Percentiles rank a stretch among this genome's conserved stretches.
Evolutionary conservation across 2,329 filamentous ascomycete species (phyloP).

Genomic region (Aureobasidium pullulans): DNA sequence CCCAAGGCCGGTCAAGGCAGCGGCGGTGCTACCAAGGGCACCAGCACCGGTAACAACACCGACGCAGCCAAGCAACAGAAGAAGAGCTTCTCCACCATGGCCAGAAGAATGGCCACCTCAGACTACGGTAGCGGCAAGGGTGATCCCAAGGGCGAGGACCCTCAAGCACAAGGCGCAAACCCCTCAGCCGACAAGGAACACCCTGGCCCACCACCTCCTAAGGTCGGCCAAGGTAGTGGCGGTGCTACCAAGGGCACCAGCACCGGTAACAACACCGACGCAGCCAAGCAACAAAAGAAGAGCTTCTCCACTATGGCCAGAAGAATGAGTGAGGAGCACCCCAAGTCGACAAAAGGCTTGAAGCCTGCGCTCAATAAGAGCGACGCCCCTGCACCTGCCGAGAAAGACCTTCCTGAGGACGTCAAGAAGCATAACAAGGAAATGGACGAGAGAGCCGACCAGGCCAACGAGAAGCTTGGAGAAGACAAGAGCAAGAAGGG

Average conservation of each 20-base stretch:
- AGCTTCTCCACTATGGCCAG: constrained; percentile 11
- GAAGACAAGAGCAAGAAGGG: constrained; percentile 35
- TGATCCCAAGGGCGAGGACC: constrained; percentile 37
- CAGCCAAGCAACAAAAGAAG: constrained; percentile 15
- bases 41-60: constrained; percentile 15
- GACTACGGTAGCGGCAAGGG: constrained; percentile 39
- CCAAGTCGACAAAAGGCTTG: constrained; percentile 24
- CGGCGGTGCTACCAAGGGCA: constrained; percentile 25
- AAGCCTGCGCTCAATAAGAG: constrained; percentile 36
- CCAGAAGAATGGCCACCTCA: constrained; percentile 16
- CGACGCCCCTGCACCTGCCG: constrained; percentile 25
- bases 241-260: constrained; percentile 24
- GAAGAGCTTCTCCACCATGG: constrained; percentile 12
- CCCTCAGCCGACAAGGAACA: constrained; percentile 36
- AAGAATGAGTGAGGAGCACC: constrained; percentile 4
- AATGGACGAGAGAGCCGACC: constrained; percentile 36
- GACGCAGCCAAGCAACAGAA: constrained; percentile 16
- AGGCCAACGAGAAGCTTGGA: constrained; percentile 31
- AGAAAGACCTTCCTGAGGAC: constrained; percentile 25
- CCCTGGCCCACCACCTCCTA: constrained; percentile 37
- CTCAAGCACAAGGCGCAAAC: constrained; percentile 35
- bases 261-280: constrained; percentile 15
- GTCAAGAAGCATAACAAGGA: constrained; percentile 39
- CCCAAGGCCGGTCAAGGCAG: constrained; percentile 33
- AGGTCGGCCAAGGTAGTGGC: constrained; percentile 31